Evolutionary conservation across 371 early-diverging fungal species (phyloP).

Genomic region (Funneliformis caledonium): DNA sequence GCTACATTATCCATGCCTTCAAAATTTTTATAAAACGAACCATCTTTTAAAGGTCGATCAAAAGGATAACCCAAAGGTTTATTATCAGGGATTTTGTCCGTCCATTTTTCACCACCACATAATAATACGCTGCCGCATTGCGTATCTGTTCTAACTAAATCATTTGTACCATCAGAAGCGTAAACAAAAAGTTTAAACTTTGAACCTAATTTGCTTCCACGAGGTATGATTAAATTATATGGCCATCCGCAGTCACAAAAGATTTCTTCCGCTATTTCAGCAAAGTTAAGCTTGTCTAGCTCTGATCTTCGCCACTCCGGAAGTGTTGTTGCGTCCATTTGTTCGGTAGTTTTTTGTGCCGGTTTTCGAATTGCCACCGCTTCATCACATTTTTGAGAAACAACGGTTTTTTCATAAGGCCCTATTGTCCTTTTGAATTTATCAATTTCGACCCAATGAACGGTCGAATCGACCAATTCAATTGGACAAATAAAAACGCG

Average conservation of each 20-base stretch:
- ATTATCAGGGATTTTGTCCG: slow-evolving; percentile 16
- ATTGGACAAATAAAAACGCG: slow-evolving; percentile 11
- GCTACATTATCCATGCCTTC: slow-evolving; percentile 8
- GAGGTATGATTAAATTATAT: slow-evolving; percentile 21
- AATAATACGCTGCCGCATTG: slow-evolving; percentile 10
- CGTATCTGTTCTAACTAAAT: background rate
- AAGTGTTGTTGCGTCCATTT: slow-evolving; percentile 2
- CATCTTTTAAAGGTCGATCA: slow-evolving; percentile 27
- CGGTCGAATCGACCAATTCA: background rate
- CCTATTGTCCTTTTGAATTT: slow-evolving; percentile 20
- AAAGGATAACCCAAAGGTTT: slow-evolving; percentile 27
- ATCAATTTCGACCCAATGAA: slow-evolving; percentile 20
- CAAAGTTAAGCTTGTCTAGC: background rate
- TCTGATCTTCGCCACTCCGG: background rate
- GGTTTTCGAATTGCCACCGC: slow-evolving; percentile 11
- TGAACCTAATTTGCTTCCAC: slow-evolving; percentile 12
- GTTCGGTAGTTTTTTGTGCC: slow-evolving; percentile 4
- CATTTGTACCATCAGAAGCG: slow-evolving; percentile 19
- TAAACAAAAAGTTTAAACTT: slow-evolving; percentile 21
- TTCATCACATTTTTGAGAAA: slow-evolving; percentile 2
- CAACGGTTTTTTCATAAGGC: slow-evolving; percentile 20
- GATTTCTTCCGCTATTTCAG: background rate
- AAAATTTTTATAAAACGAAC: slow-evolving; percentile 18
- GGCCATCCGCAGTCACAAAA: slow-evolving; percentile 32
- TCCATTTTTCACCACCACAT: slow-evolving; percentile 16